Percentiles rank a stretch among this genome's conserved stretches.
phyloP scores from a whole-genome alignment of 2,329 filamentous ascomycete species.

The Botrytis pseudocinerea region DNA sequence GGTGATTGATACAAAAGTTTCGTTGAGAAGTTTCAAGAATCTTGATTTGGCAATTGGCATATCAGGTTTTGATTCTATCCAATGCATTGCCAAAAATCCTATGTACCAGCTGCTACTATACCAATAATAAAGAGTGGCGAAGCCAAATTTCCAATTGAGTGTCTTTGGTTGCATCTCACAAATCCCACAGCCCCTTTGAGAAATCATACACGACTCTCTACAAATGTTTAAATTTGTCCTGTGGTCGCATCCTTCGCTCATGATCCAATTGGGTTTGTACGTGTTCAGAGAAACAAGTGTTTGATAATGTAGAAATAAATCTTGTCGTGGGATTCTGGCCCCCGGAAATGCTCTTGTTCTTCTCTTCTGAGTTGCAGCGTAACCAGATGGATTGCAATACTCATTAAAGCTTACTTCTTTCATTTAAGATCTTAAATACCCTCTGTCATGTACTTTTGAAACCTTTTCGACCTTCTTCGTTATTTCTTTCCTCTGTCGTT shows the following conservation, averaged over 20 bases:
- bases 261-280: constrained; percentile 15
- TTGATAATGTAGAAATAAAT: constrained; percentile 3
- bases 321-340: constrained; percentile 23
- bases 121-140: constrained; percentile 16
- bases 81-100: neutral
- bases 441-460: neutral
- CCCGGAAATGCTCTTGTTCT: neutral
- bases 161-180: constrained; percentile 24
- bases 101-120: neutral
- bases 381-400: neutral
- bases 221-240: constrained; percentile 10
- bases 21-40: constrained; percentile 13
- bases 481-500: neutral
- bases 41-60: neutral
- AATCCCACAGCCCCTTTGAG: constrained; percentile 20
- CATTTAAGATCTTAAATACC: constrained; percentile 5
- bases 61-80: neutral
- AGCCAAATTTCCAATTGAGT: constrained; percentile 9
- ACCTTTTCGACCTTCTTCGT: constrained; percentile 12
- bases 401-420: constrained; percentile 11
- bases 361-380: constrained; percentile 13
- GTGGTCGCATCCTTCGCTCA: constrained; percentile 18
- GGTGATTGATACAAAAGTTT: neutral
- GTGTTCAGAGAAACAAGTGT: constrained; percentile 2
- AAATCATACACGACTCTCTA: neutral